Conservation (phyloP, 2,329 filamentous ascomycete genomes). For the Aschersonia sp. region DNA sequence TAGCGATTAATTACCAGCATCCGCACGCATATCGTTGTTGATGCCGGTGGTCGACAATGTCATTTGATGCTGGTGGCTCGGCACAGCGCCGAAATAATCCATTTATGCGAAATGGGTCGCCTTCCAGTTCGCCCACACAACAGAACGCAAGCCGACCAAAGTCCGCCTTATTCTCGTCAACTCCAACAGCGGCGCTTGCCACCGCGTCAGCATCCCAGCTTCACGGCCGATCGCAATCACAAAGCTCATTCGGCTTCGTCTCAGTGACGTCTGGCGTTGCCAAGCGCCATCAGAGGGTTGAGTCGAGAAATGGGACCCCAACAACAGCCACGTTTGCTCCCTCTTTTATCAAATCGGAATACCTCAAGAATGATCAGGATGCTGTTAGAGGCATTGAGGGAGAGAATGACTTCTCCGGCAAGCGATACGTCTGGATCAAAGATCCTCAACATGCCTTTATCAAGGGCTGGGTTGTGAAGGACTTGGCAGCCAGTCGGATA, state of each 20-base stretch:
- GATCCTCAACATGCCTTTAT: conserved; percentile 80
- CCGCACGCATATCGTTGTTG: not conserved
- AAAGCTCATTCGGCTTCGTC: conserved; percentile 31
- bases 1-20: not conserved
- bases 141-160: conserved; percentile 47
- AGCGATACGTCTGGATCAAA: conserved; percentile 94
- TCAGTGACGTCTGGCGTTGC: conserved; percentile 17
- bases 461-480: conserved; percentile 81
- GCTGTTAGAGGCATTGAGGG: conserved; percentile 68
- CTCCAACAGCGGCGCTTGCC: conserved; percentile 26
- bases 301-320: conserved; percentile 51
- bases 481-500: conserved; percentile 52
- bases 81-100: conserved; percentile 68
- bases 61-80: conserved; percentile 19
- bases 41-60: conserved; percentile 16
- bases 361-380: conserved; percentile 44
- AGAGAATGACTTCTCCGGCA: conserved; percentile 97
- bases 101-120: conserved; percentile 45
- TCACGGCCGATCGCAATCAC: conserved; percentile 59
- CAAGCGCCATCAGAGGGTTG: conserved; percentile 28
- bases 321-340: conserved; percentile 80
- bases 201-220: conserved; percentile 24
- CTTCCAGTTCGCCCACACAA: conserved; percentile 45
- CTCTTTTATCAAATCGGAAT: conserved; percentile 85
- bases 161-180: conserved; percentile 57